phyloP scores from a whole-genome alignment of 441 rosid genomes.

The Hura crepitans region DNA sequence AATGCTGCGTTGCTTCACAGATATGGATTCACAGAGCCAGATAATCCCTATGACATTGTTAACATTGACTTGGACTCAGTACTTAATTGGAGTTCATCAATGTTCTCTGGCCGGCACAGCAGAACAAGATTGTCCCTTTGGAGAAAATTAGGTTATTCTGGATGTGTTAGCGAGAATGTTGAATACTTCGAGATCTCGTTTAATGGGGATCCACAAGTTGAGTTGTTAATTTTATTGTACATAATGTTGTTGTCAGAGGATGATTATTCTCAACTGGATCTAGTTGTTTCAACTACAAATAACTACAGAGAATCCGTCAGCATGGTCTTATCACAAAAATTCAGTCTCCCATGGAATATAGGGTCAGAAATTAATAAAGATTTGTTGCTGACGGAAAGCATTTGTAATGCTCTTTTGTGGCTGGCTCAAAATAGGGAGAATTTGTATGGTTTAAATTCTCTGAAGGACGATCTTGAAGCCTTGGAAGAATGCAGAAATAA shows the following conservation, averaged over 20 bases:
- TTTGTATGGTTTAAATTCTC: slow-evolving; percentile 43
- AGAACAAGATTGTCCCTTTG: slow-evolving; percentile 68
- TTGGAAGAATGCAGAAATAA: slow-evolving; percentile 33
- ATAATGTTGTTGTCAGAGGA: slow-evolving; percentile 55
- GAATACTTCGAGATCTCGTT: slow-evolving; percentile 79
- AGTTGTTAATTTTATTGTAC: slow-evolving; percentile 55
- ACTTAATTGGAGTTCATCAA: slow-evolving; percentile 54
- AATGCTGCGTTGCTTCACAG: slow-evolving; percentile 93
- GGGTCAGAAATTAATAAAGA: slow-evolving; percentile 38
- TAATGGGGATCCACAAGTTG: slow-evolving; percentile 72
- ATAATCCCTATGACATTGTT: slow-evolving; percentile 65
- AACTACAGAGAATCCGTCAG: slow-evolving; percentile 26
- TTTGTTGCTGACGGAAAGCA: slow-evolving; percentile 52
- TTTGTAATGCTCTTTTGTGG: slow-evolving; percentile 53
- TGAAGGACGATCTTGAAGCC: slow-evolving; percentile 49
- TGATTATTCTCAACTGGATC: slow-evolving; percentile 43
- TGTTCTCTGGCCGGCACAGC: slow-evolving; percentile 53
- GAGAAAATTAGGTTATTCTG: slow-evolving; percentile 59
- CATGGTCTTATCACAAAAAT: slow-evolving; percentile 35
- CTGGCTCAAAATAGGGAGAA: slow-evolving; percentile 66
- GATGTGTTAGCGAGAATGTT: slow-evolving; percentile 55
- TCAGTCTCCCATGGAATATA: slow-evolving; percentile 25
- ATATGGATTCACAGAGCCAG: slow-evolving; percentile 78
- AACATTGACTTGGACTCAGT: slow-evolving; percentile 83
- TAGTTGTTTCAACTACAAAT: slow-evolving; percentile 36